A percentile compares a stretch with the other conserved stretches of the same genome.
Conservation (phyloP, 139 green algal genomes). For the Edaphochlamys debaryana region DNA sequence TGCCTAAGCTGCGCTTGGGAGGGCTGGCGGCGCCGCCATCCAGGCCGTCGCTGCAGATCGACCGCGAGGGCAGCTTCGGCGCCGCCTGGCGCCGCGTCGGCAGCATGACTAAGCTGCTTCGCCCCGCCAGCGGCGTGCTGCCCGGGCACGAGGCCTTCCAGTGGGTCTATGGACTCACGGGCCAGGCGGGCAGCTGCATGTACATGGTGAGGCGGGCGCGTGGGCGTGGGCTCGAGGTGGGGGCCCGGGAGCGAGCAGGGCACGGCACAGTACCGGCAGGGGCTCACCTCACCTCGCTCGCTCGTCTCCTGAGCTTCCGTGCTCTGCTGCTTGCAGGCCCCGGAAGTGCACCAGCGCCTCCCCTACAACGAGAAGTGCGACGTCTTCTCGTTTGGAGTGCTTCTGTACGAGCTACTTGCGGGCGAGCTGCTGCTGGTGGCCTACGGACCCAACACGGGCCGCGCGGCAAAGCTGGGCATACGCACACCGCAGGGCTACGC, state of each 20-base stretch:
- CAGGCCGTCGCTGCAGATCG: not conserved
- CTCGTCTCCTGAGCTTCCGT: too few species aligned
- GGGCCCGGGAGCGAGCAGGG: too few species aligned
- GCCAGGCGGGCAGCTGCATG: constrained; percentile 18
- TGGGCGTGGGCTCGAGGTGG: too few species aligned
- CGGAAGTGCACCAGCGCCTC: not conserved
- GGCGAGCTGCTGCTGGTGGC: not conserved
- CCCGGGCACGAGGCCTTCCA: not conserved
- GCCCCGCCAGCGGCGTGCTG: not conserved
- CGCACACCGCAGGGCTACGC: not conserved
- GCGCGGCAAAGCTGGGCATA: not conserved
- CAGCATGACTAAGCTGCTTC: not conserved
- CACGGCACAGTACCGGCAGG: too few species aligned
- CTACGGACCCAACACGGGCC: not conserved
- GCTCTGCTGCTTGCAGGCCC: not conserved
- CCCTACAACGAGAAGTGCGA: constrained; percentile 22
- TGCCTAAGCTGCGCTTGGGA: too few species aligned
- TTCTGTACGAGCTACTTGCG: constrained; percentile 8
- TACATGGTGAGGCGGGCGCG: not conserved
- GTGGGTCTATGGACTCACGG: constrained; percentile 27
- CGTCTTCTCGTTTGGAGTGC: not conserved
- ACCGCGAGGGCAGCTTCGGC: not conserved
- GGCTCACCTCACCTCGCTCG: too few species aligned
- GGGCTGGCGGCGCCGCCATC: too few species aligned
- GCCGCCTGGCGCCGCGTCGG: not conserved